A percentile compares a stretch with the other conserved stretches of the same genome.
Conservation (phyloP, 495 filamentous ascomycete species). For the Neohortaea acidophila region DNA sequence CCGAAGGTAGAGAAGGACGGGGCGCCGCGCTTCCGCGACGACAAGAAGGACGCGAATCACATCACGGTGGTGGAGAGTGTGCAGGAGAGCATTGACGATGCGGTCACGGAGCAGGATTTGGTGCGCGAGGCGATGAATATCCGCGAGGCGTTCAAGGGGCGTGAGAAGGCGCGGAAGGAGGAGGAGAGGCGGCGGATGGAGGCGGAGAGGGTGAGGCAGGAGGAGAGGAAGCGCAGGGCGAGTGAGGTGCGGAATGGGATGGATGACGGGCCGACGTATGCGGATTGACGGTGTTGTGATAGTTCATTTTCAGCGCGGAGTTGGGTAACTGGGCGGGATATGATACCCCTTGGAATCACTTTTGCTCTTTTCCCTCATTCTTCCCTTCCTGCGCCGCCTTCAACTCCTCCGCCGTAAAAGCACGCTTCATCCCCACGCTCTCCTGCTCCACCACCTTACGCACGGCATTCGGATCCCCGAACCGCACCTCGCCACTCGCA, state of each 20-base stretch:
- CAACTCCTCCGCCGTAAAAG: constrained; percentile 18
- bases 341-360: background rate
- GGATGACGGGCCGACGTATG: constrained; percentile 16
- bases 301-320: background rate
- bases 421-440: constrained; percentile 30
- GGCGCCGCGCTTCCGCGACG: constrained; percentile 63
- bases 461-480: constrained; percentile 26
- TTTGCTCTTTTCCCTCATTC: background rate
- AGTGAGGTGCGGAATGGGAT: too few relatives aligned
- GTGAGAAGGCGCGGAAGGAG: constrained; percentile 12
- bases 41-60: constrained; percentile 85
- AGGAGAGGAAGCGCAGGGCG: background rate
- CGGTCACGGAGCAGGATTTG: constrained; percentile 50
- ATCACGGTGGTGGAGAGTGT: constrained; percentile 65
- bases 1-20: constrained; percentile 35
- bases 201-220: background rate
- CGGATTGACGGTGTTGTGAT: constrained; percentile 4
- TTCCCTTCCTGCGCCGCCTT: constrained; percentile 3
- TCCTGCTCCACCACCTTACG: constrained; percentile 25
- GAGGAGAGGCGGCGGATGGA: constrained; percentile 6
- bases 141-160: constrained; percentile 54
- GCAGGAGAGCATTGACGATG: constrained; percentile 66
- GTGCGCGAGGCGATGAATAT: constrained; percentile 46
- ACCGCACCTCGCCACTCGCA: constrained; percentile 22
- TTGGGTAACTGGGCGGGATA: background rate